Percentiles rank a stretch among this genome's conserved stretches.
Evolutionary conservation across 164 flowering plant genomes (phyloP).

Genomic region (Annona cherimola): DNA sequence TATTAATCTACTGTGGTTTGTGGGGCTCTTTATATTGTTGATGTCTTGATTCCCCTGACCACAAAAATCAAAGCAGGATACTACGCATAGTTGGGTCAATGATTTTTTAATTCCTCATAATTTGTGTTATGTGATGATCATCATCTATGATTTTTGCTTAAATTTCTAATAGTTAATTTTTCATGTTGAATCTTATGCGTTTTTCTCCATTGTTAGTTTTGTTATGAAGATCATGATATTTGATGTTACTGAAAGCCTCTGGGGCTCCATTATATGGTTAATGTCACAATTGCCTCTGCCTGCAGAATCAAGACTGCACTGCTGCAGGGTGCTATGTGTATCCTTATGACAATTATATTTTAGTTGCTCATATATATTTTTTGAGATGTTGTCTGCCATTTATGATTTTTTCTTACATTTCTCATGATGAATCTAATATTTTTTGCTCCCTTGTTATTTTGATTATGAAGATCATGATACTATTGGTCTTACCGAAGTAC

Average conservation of each 20-base stretch:
- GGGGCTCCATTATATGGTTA: slow-evolving; percentile 26
- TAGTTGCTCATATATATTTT: not conserved
- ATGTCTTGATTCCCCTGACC: not conserved
- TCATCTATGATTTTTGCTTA: not conserved
- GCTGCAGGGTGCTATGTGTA: not conserved
- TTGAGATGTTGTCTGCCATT: not conserved
- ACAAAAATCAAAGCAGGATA: not conserved
- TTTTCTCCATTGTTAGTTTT: not conserved
- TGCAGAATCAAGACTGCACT: not conserved
- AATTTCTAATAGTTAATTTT: no score
- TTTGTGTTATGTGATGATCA: not conserved
- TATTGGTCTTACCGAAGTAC: slow-evolving; percentile 39
- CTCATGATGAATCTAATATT: not conserved
- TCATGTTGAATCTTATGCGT: not conserved
- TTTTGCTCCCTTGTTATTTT: not conserved
- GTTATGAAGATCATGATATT: slow-evolving; percentile 50
- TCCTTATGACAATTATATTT: not conserved
- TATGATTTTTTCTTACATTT: not conserved
- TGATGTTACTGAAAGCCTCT: slow-evolving; percentile 37
- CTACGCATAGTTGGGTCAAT: not conserved
- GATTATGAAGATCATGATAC: slow-evolving; percentile 50
- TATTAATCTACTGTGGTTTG: not conserved
- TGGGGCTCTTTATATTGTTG: not conserved
- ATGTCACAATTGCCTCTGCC: not conserved
- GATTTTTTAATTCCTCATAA: not conserved